Evolutionary conservation across 208 protist species (phyloP).

Genomic region (Trypanosoma platydactyli): DNA sequence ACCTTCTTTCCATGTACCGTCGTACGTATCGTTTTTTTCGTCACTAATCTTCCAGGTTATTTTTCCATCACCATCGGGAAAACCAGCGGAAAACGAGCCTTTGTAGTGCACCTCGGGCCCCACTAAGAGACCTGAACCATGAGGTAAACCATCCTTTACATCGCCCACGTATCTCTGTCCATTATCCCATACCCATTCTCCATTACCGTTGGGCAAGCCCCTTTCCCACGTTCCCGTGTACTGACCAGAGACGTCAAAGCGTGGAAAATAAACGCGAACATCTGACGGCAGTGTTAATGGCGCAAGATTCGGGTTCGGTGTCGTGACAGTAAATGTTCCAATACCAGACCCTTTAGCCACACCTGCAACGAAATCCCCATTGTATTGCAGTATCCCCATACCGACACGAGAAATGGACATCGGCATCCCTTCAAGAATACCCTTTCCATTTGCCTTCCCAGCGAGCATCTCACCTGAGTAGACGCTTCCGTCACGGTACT

Average conservation of each 20-base stretch:
- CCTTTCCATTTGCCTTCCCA: constrained; percentile 51
- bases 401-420: constrained; percentile 31
- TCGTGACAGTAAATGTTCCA: constrained; percentile 42
- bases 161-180: constrained; percentile 63
- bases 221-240: constrained; percentile 71
- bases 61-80: constrained; percentile 48
- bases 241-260: constrained; percentile 35
- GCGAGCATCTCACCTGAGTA: constrained; percentile 64
- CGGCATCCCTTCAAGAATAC: constrained; percentile 50
- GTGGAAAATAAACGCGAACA: constrained; percentile 15
- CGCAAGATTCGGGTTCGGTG: constrained; percentile 13
- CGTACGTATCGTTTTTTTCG: constrained; percentile 35
- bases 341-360: constrained; percentile 62
- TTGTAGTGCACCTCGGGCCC: constrained; percentile 46
- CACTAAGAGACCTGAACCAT: constrained; percentile 53
- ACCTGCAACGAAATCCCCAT: constrained; percentile 69
- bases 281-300: background rate
- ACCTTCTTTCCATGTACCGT: constrained; percentile 58
- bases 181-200: constrained; percentile 64
- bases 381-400: constrained; percentile 58
- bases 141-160: constrained; percentile 36
- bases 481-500: constrained; percentile 57
- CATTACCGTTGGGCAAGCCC: constrained; percentile 60
- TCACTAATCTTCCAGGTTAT: constrained; percentile 20
- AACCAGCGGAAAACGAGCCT: constrained; percentile 51